phyloP scores from a whole-genome alignment of 495 filamentous ascomycete species.

The Poronia punctata region DNA sequence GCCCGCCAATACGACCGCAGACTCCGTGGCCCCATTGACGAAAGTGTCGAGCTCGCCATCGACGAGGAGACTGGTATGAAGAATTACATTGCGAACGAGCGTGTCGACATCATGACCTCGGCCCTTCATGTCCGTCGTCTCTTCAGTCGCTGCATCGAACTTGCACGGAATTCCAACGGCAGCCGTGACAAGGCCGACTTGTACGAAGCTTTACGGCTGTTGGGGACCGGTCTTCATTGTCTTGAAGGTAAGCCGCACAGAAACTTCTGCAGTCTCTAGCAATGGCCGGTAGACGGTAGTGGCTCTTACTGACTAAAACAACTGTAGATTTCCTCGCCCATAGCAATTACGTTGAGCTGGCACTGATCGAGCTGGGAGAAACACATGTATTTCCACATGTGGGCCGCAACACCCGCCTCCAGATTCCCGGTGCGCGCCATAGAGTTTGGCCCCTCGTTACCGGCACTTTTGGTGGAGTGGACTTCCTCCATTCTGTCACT shows the following conservation, averaged over 20 bases:
- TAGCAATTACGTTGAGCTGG: conserved; percentile 84
- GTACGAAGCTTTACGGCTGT: conserved; percentile 73
- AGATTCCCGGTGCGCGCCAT: conserved; percentile 54
- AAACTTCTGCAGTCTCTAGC: neutral
- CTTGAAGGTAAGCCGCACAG: conserved; percentile 52
- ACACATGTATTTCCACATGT: conserved; percentile 76
- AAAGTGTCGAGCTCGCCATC: conserved; percentile 67
- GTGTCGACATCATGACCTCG: conserved; percentile 64
- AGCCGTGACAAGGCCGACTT: conserved; percentile 62
- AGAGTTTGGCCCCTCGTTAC: conserved; percentile 75
- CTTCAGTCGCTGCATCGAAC: conserved; percentile 62
- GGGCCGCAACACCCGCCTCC: conserved; percentile 58
- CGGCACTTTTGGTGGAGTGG: conserved; percentile 87
- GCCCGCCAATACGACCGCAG: conserved; percentile 72
- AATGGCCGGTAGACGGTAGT: neutral
- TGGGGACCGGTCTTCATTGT: conserved; percentile 84
- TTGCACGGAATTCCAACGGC: conserved; percentile 62
- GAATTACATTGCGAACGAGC: conserved; percentile 84
- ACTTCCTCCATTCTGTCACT: conserved; percentile 77
- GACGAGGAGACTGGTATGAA: conserved; percentile 78
- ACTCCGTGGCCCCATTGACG: conserved; percentile 75
- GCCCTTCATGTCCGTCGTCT: conserved; percentile 66
- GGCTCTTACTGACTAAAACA: conserved; percentile 4
- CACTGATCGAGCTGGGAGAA: conserved; percentile 78
- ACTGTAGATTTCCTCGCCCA: conserved; percentile 72